phyloP scores from a whole-genome alignment of 2,329 filamentous ascomycete species.

The Penicillium rolfsii region DNA sequence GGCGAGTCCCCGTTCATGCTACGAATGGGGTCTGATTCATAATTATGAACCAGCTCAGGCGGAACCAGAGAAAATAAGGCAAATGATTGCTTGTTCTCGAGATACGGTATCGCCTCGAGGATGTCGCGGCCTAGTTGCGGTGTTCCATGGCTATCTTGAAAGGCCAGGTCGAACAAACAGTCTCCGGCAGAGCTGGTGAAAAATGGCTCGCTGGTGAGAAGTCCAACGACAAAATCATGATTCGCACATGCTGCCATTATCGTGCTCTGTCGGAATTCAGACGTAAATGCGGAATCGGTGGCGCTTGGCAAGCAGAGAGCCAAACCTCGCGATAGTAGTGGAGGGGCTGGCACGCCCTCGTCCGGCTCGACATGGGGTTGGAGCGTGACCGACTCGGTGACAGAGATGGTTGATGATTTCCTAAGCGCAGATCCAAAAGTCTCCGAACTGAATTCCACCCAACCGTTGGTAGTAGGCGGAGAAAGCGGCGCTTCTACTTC shows the following conservation, averaged over 20 bases:
- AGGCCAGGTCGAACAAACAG: slow-evolving; percentile 33
- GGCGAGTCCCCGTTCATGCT: slow-evolving; percentile 11
- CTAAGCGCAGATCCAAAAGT: slow-evolving; percentile 34
- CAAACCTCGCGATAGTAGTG: slow-evolving; percentile 42
- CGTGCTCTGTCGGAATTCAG: slow-evolving; percentile 40
- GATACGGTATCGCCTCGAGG: slow-evolving; percentile 20
- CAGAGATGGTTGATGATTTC: slow-evolving; percentile 47
- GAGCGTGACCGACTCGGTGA: slow-evolving; percentile 46
- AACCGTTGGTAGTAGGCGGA: slow-evolving; percentile 20
- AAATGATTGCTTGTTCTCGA: slow-evolving; percentile 25
- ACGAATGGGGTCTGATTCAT: slow-evolving; percentile 22
- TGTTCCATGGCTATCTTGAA: slow-evolving; percentile 20
- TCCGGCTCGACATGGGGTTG: slow-evolving; percentile 33
- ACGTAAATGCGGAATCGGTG: slow-evolving; percentile 36
- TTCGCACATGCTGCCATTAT: slow-evolving; percentile 45
- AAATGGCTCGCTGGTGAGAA: slow-evolving; percentile 42
- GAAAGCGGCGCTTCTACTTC: slow-evolving; percentile 16
- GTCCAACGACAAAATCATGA: slow-evolving; percentile 46
- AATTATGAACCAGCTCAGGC: slow-evolving; percentile 12
- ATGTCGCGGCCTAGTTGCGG: slow-evolving; percentile 20
- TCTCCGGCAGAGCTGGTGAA: slow-evolving; percentile 36
- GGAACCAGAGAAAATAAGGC: slow-evolving; percentile 35
- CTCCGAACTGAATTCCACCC: slow-evolving; percentile 32
- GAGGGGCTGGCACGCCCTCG: slow-evolving; percentile 37
- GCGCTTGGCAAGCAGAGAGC: slow-evolving; percentile 42